These are phyloP conservation scores for Gossypium australe DNA, from an alignment of 345 rosid species.

Conservation along the genomic window DNA sequence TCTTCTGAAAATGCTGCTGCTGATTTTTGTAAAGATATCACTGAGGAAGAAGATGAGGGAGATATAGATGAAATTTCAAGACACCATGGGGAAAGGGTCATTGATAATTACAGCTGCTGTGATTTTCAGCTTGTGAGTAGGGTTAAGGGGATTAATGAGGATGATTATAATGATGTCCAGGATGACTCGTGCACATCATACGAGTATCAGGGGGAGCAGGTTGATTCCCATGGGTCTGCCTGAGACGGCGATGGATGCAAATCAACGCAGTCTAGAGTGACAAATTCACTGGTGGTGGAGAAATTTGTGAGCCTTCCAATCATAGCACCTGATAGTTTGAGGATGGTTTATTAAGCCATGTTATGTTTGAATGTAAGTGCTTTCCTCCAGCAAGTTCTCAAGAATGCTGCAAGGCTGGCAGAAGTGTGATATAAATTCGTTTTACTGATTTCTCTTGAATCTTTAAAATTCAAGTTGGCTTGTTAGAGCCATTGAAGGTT, in stretches of 20 bases:
- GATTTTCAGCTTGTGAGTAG: conserved; percentile 12
- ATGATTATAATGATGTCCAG: conserved; percentile 20
- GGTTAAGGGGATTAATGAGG: conserved; percentile 5
- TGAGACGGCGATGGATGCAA: conserved; percentile 6
- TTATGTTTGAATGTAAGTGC: background rate
- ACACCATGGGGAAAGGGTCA: conserved; percentile 8
- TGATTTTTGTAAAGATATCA: conserved; percentile 6
- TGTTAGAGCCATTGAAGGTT: background rate
- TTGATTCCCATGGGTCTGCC: conserved; percentile 13
- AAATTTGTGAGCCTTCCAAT: background rate
- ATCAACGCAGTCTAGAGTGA: conserved; percentile 21
- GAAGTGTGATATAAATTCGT: background rate
- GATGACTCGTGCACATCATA: conserved; percentile 39
- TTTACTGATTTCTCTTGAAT: background rate
- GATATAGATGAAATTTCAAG: conserved; percentile 26
- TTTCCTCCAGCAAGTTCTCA: background rate
- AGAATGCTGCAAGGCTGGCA: conserved; percentile 3
- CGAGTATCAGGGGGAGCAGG: conserved; percentile 21
- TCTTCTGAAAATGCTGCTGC: conserved; percentile 11
- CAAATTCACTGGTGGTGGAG: background rate
- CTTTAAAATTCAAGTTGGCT: conserved; percentile 1
- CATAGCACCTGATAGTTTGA: background rate
- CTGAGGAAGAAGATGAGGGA: conserved; percentile 32
- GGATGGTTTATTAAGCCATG: background rate
- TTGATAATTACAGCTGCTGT: background rate